These are phyloP conservation scores for Schizophyllum amplum DNA, from an alignment of 1,284 basidiomycete genomes.

Conservation along the genomic window DNA sequence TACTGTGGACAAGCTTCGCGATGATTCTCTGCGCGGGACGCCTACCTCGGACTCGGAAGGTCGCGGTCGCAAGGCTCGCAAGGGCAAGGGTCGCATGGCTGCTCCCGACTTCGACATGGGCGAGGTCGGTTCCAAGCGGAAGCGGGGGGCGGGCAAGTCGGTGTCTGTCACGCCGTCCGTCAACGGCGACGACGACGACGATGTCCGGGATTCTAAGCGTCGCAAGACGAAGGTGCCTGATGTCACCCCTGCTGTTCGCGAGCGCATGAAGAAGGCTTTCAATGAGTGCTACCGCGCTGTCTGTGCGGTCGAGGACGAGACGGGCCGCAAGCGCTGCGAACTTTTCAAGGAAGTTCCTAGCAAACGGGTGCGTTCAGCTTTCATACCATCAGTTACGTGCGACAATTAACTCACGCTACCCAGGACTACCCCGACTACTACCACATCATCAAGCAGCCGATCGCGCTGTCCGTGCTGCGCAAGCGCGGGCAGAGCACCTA, in stretches of 20 bases:
- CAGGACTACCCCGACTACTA: conserved; percentile 93
- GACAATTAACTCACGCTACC: conserved; percentile 4
- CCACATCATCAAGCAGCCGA: conserved; percentile 68
- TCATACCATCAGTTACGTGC: conserved; percentile 1
- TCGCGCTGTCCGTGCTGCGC: conserved; percentile 82
- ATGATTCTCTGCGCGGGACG: conserved; percentile 50
- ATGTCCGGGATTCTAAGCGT: conserved; percentile 71
- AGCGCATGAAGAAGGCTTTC: conserved; percentile 82
- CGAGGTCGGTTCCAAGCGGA: conserved; percentile 34
- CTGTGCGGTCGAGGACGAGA: conserved; percentile 62
- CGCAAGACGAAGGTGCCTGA: conserved; percentile 61
- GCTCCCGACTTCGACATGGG: conserved; percentile 41
- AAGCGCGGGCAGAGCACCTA: conserved; percentile 69
- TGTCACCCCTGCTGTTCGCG: conserved; percentile 45
- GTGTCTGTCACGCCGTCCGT: conserved; percentile 71
- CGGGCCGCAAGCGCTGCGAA: conserved; percentile 73
- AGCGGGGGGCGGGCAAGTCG: conserved; percentile 74
- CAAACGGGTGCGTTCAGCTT: conserved; percentile 43
- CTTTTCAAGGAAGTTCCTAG: conserved; percentile 79
- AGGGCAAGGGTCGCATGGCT: conserved; percentile 59
- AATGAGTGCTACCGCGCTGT: conserved; percentile 78
- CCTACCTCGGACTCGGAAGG: conserved; percentile 55
- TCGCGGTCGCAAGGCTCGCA: conserved; percentile 31
- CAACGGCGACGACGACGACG: conserved; percentile 66
- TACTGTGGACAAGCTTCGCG: conserved; percentile 41